Evolutionary conservation across 352 stramenopile genomes (phyloP).

Genomic region (Thalassiosira sp.): DNA sequence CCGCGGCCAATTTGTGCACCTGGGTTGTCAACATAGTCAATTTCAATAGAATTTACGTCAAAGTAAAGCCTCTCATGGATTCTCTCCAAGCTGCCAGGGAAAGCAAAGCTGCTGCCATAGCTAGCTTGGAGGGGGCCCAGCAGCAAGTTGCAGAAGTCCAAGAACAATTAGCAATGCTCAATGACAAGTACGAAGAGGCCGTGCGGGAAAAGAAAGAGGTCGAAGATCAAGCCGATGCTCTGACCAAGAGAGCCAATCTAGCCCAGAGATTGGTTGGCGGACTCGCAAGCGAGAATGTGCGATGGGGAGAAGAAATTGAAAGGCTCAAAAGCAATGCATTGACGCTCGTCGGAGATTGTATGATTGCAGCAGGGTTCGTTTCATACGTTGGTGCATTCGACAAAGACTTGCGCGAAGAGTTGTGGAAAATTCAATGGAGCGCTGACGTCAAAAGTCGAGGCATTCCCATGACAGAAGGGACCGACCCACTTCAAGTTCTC

Average conservation of each 20-base stretch:
- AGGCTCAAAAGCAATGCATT: slow-evolving; percentile 92
- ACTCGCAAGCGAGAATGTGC: slow-evolving; percentile 94
- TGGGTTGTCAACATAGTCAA: slow-evolving; percentile 98
- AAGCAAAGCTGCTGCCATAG: slow-evolving; percentile 88
- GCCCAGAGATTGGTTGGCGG: slow-evolving; percentile 94
- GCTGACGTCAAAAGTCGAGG: slow-evolving; percentile 88
- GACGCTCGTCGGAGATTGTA: slow-evolving; percentile 95
- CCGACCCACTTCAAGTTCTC: slow-evolving; percentile 94
- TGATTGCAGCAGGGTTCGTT: slow-evolving; percentile 95
- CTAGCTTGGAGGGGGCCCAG: slow-evolving; percentile 90
- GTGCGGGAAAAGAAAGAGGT: slow-evolving; percentile 95
- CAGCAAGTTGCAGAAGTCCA: slow-evolving; percentile 92
- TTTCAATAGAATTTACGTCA: slow-evolving; percentile 98
- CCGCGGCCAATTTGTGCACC: slow-evolving; percentile 94
- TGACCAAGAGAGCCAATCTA: slow-evolving; percentile 90
- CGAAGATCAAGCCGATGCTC: slow-evolving; percentile 91
- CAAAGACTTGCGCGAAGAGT: slow-evolving; percentile 86
- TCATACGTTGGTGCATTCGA: slow-evolving; percentile 98
- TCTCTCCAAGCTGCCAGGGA: slow-evolving; percentile 92
- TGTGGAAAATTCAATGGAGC: slow-evolving; percentile 87
- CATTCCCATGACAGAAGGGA: slow-evolving; percentile 92
- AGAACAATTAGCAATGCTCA: slow-evolving; percentile 88
- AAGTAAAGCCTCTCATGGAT: slow-evolving; percentile 98
- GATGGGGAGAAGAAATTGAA: slow-evolving; percentile 96
- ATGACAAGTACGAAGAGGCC: slow-evolving; percentile 92